Evolutionary conservation across 257 asterid species (phyloP).

Genomic region (Datura wrightii): DNA sequence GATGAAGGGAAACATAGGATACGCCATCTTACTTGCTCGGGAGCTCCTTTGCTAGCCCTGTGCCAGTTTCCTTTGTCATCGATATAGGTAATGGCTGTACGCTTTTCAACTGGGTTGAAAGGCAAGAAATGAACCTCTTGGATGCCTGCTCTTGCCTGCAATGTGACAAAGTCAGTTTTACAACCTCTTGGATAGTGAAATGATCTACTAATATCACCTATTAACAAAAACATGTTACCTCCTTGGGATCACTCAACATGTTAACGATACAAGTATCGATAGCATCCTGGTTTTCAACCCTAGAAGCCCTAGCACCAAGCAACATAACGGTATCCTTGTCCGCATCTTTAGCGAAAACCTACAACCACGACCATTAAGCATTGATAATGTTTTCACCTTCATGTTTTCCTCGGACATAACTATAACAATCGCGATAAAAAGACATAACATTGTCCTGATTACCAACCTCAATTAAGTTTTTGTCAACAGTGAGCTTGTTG

Average conservation of each 20-base stretch:
- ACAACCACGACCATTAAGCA: slow-evolving; percentile 1
- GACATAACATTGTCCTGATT: background rate
- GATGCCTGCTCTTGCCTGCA: slow-evolving; percentile 80
- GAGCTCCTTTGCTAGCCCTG: slow-evolving; percentile 91
- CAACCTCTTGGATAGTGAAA: slow-evolving; percentile 13
- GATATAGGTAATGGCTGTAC: slow-evolving; percentile 82
- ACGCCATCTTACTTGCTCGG: slow-evolving; percentile 65
- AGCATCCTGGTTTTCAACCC: slow-evolving; percentile 85
- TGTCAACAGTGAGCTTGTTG: slow-evolving; percentile 89
- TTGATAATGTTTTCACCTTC: background rate
- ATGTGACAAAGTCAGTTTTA: background rate
- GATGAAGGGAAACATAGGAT: background rate
- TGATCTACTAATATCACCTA: background rate
- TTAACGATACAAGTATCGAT: slow-evolving; percentile 86
- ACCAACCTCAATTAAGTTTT: slow-evolving; percentile 61
- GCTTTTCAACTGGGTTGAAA: slow-evolving; percentile 86
- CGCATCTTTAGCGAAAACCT: slow-evolving; percentile 53
- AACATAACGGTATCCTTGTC: slow-evolving; percentile 60
- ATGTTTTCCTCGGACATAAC: background rate
- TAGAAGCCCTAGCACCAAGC: slow-evolving; percentile 77
- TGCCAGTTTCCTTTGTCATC: slow-evolving; percentile 72
- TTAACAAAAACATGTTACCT: slow-evolving; percentile 45
- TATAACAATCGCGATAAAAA: too few relatives aligned
- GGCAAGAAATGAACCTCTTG: slow-evolving; percentile 88
- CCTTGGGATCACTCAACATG: slow-evolving; percentile 77